Percentiles rank a stretch among this genome's conserved stretches.
Conservation (phyloP, 192 early-diverging fungal genomes). For the Pilaira anomala region DNA sequence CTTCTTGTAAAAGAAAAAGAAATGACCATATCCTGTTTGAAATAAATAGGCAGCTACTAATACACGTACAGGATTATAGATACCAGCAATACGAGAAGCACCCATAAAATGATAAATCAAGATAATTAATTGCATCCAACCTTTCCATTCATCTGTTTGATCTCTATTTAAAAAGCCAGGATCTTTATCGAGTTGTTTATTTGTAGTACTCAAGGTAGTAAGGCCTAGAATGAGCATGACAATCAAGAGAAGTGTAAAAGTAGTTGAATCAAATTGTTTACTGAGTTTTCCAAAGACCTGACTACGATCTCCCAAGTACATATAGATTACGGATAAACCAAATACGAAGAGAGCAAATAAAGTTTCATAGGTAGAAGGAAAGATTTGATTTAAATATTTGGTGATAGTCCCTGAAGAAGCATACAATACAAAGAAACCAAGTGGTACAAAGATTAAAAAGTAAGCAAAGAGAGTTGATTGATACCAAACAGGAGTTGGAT, state of each 20-base stretch:
- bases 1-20: constrained; percentile 68
- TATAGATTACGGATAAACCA: constrained; percentile 50
- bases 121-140: constrained; percentile 80
- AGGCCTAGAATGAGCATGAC: constrained; percentile 44
- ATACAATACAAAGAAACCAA: constrained; percentile 22
- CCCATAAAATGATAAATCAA: constrained; percentile 71
- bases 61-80: constrained; percentile 72
- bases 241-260: constrained; percentile 47
- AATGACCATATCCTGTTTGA: constrained; percentile 83
- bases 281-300: constrained; percentile 63
- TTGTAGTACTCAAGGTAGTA: constrained; percentile 40
- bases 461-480: constrained; percentile 39
- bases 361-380: constrained; percentile 39
- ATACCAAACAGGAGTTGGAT: constrained; percentile 43
- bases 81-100: constrained; percentile 55
- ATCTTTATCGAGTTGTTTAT: constrained; percentile 38
- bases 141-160: constrained; percentile 86
- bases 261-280: constrained; percentile 49
- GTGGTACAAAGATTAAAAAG: constrained; percentile 40
- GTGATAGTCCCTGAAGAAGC: constrained; percentile 5
- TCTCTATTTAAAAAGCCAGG: constrained; percentile 66
- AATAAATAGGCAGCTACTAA: constrained; percentile 78
- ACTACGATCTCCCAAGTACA: constrained; percentile 69
- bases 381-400: background rate
- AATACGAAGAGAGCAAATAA: constrained; percentile 53